Evolutionary conservation across 78 protist species (phyloP).

Genomic region (Bigelowiella natans): DNA sequence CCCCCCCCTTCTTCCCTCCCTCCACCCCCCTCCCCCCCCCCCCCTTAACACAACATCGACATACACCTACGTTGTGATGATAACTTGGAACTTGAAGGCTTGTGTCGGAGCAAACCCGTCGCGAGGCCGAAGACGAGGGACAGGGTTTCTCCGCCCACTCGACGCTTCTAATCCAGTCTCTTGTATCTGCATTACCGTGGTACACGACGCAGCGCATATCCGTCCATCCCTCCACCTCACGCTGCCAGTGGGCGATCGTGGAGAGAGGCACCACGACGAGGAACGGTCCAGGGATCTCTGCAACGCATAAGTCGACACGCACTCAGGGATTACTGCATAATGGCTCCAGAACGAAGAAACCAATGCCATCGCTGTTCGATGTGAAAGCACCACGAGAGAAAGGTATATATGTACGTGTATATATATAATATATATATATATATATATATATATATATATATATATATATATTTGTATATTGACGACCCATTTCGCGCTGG

Average conservation of each 20-base stretch:
- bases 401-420: neutral
- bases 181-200: too few relatives aligned
- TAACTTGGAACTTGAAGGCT: too few relatives aligned
- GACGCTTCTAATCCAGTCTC: too few relatives aligned
- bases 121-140: too few relatives aligned
- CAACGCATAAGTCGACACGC: neutral
- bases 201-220: neutral
- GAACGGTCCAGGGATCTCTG: conserved; percentile 24
- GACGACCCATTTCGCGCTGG: neutral
- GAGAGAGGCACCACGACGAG: conserved; percentile 39
- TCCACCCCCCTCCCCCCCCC: too few relatives aligned
- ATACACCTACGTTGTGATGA: too few relatives aligned
- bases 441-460: neutral
- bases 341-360: neutral
- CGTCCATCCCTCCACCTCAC: conserved; percentile 28
- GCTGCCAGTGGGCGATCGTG: conserved; percentile 32
- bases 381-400: neutral
- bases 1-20: too few relatives aligned
- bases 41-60: too few relatives aligned
- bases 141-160: too few relatives aligned
- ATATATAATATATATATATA: too few relatives aligned
- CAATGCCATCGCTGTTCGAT: neutral
- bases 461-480: neutral
- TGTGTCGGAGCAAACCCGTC: too few relatives aligned
- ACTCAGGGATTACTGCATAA: neutral